Evolutionary conservation across 495 filamentous ascomycete genomes (phyloP).

Genomic region (Podospora pseudoanserina): DNA sequence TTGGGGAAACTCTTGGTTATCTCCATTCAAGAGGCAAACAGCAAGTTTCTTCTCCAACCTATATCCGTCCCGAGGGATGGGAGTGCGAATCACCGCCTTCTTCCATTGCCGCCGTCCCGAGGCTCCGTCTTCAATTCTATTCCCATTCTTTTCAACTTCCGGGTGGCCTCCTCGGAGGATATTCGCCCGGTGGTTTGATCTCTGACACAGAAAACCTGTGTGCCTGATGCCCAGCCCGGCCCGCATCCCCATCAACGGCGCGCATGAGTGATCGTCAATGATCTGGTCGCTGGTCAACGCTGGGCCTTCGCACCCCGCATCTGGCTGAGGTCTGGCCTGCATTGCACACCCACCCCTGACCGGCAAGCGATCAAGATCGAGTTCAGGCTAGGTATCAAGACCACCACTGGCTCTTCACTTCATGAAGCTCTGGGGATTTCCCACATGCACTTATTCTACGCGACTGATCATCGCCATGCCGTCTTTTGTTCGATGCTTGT

Average conservation of each 20-base stretch:
- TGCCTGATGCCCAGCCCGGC: neutral
- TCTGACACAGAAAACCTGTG: slow-evolving; percentile 9
- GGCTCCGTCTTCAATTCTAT: neutral
- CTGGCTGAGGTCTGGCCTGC: neutral
- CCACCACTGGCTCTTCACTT: slow-evolving; percentile 2
- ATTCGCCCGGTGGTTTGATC: slow-evolving; percentile 12
- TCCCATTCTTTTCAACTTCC: neutral
- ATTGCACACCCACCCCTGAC: neutral
- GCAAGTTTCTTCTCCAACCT: too few species aligned
- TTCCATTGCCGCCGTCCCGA: neutral
- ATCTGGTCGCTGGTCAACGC: neutral
- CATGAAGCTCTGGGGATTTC: slow-evolving; percentile 18
- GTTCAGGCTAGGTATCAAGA: neutral
- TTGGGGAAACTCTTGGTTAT: neutral
- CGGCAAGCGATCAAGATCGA: neutral
- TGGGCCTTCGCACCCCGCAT: slow-evolving; percentile 5
- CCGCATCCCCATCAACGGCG: neutral
- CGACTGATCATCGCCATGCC: slow-evolving; percentile 29
- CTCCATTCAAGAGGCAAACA: too few species aligned
- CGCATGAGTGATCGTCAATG: slow-evolving; percentile 19
- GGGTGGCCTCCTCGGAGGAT: neutral
- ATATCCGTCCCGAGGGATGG: neutral
- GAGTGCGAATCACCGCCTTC: neutral
- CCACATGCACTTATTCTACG: slow-evolving; percentile 19
- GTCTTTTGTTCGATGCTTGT: slow-evolving; percentile 11